Percentiles rank a stretch among this genome's conserved stretches.
Conservation (phyloP, 441 rosid genomes). For the Syzygium malaccense region DNA sequence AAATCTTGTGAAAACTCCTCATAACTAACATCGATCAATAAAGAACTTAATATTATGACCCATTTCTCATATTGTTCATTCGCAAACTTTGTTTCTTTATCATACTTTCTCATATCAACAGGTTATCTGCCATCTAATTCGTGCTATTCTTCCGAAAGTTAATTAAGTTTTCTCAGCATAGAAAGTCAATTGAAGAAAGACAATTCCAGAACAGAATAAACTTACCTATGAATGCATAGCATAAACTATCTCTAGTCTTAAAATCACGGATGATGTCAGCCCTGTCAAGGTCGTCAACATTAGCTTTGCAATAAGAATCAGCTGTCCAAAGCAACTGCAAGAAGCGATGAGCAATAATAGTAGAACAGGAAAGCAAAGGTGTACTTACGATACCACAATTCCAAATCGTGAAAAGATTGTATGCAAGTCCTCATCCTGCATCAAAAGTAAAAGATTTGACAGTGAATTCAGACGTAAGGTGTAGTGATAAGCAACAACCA, state of each 20-base stretch:
- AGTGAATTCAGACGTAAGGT: not conserved
- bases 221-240: constrained; percentile 93
- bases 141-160: not conserved
- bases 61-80: not conserved
- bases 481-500: not conserved
- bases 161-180: not conserved
- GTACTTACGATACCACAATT: constrained; percentile 69
- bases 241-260: constrained; percentile 95
- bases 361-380: not conserved
- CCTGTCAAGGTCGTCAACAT: constrained; percentile 32
- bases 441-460: constrained; percentile 6
- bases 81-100: not conserved
- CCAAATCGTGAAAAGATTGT: constrained; percentile 99
- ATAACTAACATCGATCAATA: not conserved
- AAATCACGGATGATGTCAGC: constrained; percentile 91
- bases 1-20: not conserved
- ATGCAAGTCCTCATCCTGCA: constrained; percentile 96
- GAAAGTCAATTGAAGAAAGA: not conserved
- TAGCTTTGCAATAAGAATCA: constrained; percentile 2
- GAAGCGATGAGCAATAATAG: not conserved
- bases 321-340: not conserved
- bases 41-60: not conserved
- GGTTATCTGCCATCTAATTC: not conserved
- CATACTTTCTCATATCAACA: not conserved
- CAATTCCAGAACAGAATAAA: not conserved